phyloP scores from a whole-genome alignment of 257 asterid genomes.

The Nicotiana tomentosiformis region DNA sequence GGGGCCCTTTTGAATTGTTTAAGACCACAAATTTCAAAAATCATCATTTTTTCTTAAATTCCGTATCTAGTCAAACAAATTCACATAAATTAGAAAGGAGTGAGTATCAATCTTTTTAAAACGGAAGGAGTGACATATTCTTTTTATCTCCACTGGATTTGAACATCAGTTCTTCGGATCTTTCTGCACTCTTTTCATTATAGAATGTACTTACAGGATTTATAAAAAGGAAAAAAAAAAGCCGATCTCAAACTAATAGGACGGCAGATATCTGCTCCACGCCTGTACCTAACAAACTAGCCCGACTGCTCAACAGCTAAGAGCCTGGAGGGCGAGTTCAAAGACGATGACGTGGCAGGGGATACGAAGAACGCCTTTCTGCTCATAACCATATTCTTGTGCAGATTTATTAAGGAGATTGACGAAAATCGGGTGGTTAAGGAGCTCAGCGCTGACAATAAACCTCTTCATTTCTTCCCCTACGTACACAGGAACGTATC shows the following conservation, averaged over 20 bases:
- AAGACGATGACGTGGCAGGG: slow-evolving; percentile 74
- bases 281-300: too few relatives aligned
- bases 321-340: slow-evolving; percentile 72
- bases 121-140: too few relatives aligned
- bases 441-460: slow-evolving; percentile 63
- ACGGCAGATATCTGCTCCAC: too few relatives aligned
- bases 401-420: slow-evolving; percentile 61
- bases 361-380: slow-evolving; percentile 68
- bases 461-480: slow-evolving; percentile 88
- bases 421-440: slow-evolving; percentile 73
- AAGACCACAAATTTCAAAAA: too few relatives aligned
- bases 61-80: too few relatives aligned
- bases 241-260: too few relatives aligned
- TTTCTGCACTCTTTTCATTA: background rate
- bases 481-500: slow-evolving; percentile 76
- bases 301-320: background rate
- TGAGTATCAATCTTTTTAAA: too few relatives aligned
- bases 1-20: too few relatives aligned
- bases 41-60: too few relatives aligned
- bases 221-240: background rate
- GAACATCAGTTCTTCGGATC: too few relatives aligned
- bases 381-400: slow-evolving; percentile 78
- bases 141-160: too few relatives aligned
- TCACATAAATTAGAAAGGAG: too few relatives aligned
- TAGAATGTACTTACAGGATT: background rate